phyloP scores from a whole-genome alignment of 2,329 filamentous ascomycete species.

The Cladosporium sp. region DNA sequence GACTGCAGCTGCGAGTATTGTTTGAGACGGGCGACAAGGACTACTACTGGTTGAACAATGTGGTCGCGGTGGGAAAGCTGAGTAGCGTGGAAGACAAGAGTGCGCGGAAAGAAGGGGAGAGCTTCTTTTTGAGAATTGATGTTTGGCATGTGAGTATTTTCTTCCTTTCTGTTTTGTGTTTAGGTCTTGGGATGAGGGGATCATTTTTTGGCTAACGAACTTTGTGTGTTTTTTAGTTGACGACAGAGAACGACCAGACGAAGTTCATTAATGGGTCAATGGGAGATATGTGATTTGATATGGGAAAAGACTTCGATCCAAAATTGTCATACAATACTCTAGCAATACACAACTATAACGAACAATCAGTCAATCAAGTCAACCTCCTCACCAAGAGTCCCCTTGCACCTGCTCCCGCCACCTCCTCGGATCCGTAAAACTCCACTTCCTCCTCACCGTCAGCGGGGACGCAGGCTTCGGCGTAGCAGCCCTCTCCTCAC shows the following conservation, averaged over 20 bases:
- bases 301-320: no score
- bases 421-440: conserved; percentile 30
- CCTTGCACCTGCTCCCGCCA: conserved; percentile 27
- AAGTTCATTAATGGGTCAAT: conserved; percentile 11
- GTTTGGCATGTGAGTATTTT: conserved; percentile 33
- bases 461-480: not conserved
- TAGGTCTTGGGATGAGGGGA: not conserved
- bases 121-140: conserved; percentile 28
- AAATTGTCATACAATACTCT: not conserved
- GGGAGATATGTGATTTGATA: not conserved
- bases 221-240: conserved; percentile 1
- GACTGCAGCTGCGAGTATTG: conserved; percentile 35
- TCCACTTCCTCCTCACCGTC: conserved; percentile 25
- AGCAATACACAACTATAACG: not conserved
- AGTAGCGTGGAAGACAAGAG: conserved; percentile 19
- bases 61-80: conserved; percentile 32
- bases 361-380: not conserved
- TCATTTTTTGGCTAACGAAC: not conserved
- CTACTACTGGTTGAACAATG: conserved; percentile 42
- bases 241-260: conserved; percentile 14
- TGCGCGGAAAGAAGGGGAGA: conserved; percentile 18
- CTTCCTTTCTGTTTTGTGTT: not conserved
- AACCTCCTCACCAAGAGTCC: conserved; percentile 16
- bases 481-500: not conserved
- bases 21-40: conserved; percentile 39